These are phyloP conservation scores for Babesia ovata DNA, from an alignment of 169 alveolate species.

Conservation along the genomic window DNA sequence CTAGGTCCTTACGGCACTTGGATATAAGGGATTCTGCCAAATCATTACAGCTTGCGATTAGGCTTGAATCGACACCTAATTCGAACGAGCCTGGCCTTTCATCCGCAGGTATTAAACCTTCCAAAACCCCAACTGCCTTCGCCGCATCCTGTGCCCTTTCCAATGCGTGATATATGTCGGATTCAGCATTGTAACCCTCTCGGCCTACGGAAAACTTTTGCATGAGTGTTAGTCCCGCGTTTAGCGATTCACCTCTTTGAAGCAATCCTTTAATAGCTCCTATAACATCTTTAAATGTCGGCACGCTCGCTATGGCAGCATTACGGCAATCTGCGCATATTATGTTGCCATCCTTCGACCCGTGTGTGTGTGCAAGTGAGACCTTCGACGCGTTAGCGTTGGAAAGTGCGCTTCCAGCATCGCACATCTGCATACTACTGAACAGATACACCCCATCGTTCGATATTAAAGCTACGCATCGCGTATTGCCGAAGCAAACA, in stretches of 20 bases:
- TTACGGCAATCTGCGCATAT: slow-evolving; percentile 13
- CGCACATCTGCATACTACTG: slow-evolving; percentile 27
- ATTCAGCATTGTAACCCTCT: neutral
- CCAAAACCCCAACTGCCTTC: slow-evolving; percentile 51
- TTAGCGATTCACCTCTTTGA: slow-evolving; percentile 36
- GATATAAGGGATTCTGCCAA: slow-evolving; percentile 42
- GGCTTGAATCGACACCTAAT: slow-evolving; percentile 8
- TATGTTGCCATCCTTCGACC: neutral
- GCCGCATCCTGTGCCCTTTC: slow-evolving; percentile 48
- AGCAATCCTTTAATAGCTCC: slow-evolving; percentile 32
- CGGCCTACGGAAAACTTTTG: slow-evolving; percentile 18
- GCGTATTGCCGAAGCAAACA: slow-evolving; percentile 18
- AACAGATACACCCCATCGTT: slow-evolving; percentile 30
- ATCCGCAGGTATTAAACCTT: slow-evolving; percentile 33
- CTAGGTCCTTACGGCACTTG: slow-evolving; percentile 18
- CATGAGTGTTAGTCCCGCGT: slow-evolving; percentile 53
- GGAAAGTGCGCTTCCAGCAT: neutral
- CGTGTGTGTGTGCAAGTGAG: neutral
- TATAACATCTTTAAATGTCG: slow-evolving; percentile 8
- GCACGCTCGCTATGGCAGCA: neutral
- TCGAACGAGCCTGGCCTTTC: slow-evolving; percentile 4
- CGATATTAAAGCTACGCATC: slow-evolving; percentile 10
- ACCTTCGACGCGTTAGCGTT: neutral
- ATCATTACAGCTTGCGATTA: slow-evolving; percentile 38
- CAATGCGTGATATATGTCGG: slow-evolving; percentile 9